Conservation (phyloP, 2,329 filamentous ascomycete species). For the Fusarium siculi region DNA sequence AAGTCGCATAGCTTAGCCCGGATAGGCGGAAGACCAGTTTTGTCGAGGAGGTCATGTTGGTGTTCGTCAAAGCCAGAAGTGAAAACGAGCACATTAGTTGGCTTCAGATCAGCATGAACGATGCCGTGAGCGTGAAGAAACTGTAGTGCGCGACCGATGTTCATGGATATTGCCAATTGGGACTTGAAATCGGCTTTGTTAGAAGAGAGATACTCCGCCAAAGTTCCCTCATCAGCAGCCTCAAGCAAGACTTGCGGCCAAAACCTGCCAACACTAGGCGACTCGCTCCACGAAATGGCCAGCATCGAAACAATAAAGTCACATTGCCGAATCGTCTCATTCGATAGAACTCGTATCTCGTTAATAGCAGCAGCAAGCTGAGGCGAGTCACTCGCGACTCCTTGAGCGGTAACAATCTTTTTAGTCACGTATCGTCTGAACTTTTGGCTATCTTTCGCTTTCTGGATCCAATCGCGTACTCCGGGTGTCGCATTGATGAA, state of each 20-base stretch:
- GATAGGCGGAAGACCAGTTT: background rate
- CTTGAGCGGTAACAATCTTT: background rate
- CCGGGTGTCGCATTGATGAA: background rate
- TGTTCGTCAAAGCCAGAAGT: background rate
- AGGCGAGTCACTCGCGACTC: background rate
- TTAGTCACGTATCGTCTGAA: background rate
- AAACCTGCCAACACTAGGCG: background rate
- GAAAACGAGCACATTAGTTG: background rate
- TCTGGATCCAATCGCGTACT: background rate
- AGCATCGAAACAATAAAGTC: slow-evolving; percentile 2
- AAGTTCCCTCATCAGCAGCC: background rate
- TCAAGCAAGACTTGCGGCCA: slow-evolving; percentile 3
- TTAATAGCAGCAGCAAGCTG: background rate
- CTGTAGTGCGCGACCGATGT: background rate
- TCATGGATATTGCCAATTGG: background rate
- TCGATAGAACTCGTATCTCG: background rate
- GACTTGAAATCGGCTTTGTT: background rate
- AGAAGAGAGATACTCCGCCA: background rate
- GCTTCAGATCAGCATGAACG: background rate
- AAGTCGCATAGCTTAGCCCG: background rate
- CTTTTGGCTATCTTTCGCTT: background rate
- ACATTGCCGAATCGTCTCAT: background rate
- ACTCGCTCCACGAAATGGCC: background rate
- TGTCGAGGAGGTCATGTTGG: background rate
- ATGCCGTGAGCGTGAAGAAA: background rate